Base-by-base conservation (phyloP, 805 yeast species). In the Lachancea nothofagi region DNA sequence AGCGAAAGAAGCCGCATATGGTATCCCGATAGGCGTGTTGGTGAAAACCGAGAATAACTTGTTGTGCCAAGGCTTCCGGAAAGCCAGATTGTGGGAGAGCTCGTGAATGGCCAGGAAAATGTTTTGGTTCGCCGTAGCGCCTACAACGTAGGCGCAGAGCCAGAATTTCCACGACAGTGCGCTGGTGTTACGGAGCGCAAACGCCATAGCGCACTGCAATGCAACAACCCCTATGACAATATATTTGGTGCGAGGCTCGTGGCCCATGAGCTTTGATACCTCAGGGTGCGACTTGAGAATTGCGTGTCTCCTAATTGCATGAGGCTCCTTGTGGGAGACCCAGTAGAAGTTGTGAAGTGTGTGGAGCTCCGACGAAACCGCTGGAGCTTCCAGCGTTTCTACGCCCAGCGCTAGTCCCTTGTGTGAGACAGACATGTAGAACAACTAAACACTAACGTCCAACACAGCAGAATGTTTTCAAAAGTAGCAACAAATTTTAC, bases 71-170 rank as follows among this genome's bases (percentile, higher is more conserved):
- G 96, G 94, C 48, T 74, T 77, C 51, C 76, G 83, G 72, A 88
- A 88, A 2, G 84, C 84, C 39, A 88, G 67, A 57, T 88, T 88
- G 62, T 88, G 97, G 26, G 82, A 77, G 38, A 87, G 68, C 59
- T 88, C 97, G 62, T 88, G 97, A 50, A 88, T 86, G 20, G 94
- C 90, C 46, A 88, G 67, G 56, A 87, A 88, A 29, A 83, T 63
- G 53, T 89, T 88, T 56, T 89, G 95, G 57, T 78, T 81, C 40
- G 84, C 74, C 7, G 95, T 84, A 12, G 93, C 96, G 2, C 96
- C 97, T 38, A 88, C 68, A 15, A 82, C 62, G 53, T 88, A 88
- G 4, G 94, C 90, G 9, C 76, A 55, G 1, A 70, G 48, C 53
- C 83, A 60, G 54, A 82, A 84, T 48, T 69, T 67, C 66, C 70